A percentile compares a stretch with the other conserved stretches of the same genome.
These are phyloP conservation scores for Caryocar brasiliense DNA, from an alignment of 441 rosid genomes.

Conservation along the genomic window DNA sequence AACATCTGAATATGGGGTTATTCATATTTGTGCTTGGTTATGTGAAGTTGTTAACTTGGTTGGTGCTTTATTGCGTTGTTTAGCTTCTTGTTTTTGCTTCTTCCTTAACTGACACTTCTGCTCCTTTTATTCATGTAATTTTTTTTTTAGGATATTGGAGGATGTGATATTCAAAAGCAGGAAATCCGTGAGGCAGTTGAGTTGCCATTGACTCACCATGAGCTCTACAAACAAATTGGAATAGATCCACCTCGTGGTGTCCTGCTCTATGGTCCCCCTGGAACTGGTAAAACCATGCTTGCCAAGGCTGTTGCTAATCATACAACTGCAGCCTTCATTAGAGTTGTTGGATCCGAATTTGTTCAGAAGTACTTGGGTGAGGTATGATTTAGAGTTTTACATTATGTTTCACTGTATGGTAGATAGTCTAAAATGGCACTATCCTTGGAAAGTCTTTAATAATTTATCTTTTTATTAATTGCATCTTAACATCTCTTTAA, in stretches of 20 bases:
- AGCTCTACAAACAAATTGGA: constrained; percentile 90
- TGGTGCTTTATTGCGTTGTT: too few species aligned
- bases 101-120: not conserved
- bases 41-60: too few species aligned
- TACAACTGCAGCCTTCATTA: constrained; percentile 93
- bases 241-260: constrained; percentile 99
- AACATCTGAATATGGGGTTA: too few species aligned
- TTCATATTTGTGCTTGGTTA: too few species aligned
- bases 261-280: constrained; percentile 94
- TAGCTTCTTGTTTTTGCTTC: not conserved
- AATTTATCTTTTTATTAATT: not conserved
- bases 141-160: constrained; percentile 80
- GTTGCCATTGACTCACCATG: constrained; percentile 91
- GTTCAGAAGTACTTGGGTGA: constrained; percentile 98
- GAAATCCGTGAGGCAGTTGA: constrained; percentile 99
- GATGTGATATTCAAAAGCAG: constrained; percentile 97
- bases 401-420: too few species aligned
- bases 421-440: too few species aligned
- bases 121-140: not conserved
- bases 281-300: constrained; percentile 97
- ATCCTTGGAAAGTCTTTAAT: too few species aligned
- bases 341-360: constrained; percentile 99
- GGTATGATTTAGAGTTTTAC: too few species aligned
- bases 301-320: constrained; percentile 99
- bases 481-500: not conserved